Conservation (phyloP, 2,329 filamentous ascomycete genomes). For the Ustulina deusta region DNA sequence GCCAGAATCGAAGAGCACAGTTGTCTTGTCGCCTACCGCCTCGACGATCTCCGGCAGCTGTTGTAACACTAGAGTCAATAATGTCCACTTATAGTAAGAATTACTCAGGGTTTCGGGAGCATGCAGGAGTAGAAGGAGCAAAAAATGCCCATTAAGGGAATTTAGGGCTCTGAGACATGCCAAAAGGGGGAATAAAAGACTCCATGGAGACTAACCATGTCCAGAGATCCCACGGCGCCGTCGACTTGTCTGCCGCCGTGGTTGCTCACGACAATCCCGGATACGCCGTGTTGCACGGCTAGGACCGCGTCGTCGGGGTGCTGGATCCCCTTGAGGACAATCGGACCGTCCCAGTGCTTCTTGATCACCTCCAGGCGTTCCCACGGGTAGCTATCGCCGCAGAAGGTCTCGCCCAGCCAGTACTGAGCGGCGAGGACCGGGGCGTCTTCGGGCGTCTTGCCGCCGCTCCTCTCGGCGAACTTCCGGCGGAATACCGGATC, state of each 20-base stretch:
- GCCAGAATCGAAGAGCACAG: conserved; percentile 71
- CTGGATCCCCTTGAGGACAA: conserved; percentile 53
- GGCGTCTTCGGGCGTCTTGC: conserved; percentile 61
- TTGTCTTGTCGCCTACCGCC: conserved; percentile 69
- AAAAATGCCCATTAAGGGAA: too few species aligned
- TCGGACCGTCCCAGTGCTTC: conserved; percentile 47
- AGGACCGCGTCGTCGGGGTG: conserved; percentile 48
- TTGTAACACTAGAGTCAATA: too few species aligned
- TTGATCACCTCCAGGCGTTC: conserved; percentile 45
- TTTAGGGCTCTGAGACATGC: too few species aligned
- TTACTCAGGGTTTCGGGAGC: too few species aligned
- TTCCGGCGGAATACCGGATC: conserved; percentile 74
- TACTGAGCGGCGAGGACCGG: conserved; percentile 51
- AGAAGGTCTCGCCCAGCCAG: conserved; percentile 47
- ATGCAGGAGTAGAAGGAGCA: too few species aligned
- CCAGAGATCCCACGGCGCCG: conserved; percentile 65
- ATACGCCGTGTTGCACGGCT: conserved; percentile 40
- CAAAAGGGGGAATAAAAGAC: too few species aligned
- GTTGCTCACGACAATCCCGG: conserved; percentile 66
- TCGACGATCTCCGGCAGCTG: conserved; percentile 71
- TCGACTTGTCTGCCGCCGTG: conserved; percentile 70
- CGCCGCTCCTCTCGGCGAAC: conserved; percentile 63
- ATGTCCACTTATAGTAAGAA: too few species aligned
- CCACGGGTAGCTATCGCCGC: conserved; percentile 46
- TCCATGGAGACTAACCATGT: too few species aligned